Conservation (phyloP, 1,284 basidiomycete species). For the Trichosporon inkin region DNA sequence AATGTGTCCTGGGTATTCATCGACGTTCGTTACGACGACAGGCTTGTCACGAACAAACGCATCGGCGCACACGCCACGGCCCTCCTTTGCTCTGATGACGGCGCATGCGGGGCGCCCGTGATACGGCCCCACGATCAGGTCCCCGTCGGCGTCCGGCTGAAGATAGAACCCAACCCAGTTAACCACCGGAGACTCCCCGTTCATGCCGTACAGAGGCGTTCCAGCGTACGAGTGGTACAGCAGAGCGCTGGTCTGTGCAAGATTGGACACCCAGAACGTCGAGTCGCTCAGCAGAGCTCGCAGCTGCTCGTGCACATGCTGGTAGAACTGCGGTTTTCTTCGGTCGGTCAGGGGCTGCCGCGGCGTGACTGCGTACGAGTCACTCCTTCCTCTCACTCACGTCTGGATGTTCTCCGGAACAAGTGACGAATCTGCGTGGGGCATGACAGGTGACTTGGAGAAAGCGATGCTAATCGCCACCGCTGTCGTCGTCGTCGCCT, state of each 20-base stretch:
- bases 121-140: conserved; percentile 73
- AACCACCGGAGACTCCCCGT: conserved; percentile 58
- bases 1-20: conserved; percentile 78
- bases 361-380: neutral
- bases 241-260: conserved; percentile 73
- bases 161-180: conserved; percentile 91
- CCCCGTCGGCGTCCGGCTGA: conserved; percentile 31
- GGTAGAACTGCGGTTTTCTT: conserved; percentile 69
- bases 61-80: conserved; percentile 74
- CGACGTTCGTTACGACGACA: conserved; percentile 67
- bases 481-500: neutral
- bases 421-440: conserved; percentile 73
- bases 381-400: conserved; percentile 26
- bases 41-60: conserved; percentile 61
- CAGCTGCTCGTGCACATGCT: conserved; percentile 64
- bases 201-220: conserved; percentile 60
- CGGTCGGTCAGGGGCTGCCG: neutral
- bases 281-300: conserved; percentile 62
- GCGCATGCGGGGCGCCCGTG: conserved; percentile 84
- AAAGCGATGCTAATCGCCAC: neutral
- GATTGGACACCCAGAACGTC: conserved; percentile 78
- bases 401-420: conserved; percentile 64
- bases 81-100: conserved; percentile 61
- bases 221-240: conserved; percentile 71
- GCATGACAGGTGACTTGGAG: conserved; percentile 55